Conservation (phyloP, 306 rosid species). For the Delonix regia region DNA sequence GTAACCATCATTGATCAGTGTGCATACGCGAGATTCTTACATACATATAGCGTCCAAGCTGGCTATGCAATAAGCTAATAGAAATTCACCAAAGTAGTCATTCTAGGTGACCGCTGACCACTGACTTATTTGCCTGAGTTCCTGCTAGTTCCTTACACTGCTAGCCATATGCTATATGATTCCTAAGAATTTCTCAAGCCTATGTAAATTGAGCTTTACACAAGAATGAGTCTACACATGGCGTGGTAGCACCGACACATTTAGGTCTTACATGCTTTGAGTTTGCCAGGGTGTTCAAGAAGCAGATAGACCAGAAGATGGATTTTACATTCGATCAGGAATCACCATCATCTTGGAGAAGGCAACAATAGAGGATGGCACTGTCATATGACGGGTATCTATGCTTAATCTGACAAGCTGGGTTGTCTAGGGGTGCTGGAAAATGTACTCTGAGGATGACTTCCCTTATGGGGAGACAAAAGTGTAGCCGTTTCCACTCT, state of each 20-base stretch:
- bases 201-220: no score
- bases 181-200: no score
- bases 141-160: neutral
- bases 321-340: conserved; percentile 85
- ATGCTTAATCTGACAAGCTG: neutral
- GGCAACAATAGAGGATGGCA: conserved; percentile 72
- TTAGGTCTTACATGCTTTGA: conserved; percentile 28
- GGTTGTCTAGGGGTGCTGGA: conserved; percentile 20
- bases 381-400: conserved; percentile 53
- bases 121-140: no score
- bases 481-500: conserved; percentile 19
- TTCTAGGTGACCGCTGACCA: neutral
- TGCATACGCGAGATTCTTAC: no score
- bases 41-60: neutral
- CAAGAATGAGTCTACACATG: neutral
- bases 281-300: conserved; percentile 68
- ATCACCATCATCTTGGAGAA: conserved; percentile 75
- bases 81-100: neutral
- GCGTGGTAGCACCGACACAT: neutral
- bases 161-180: no score
- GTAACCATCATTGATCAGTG: no score
- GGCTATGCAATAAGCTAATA: neutral
- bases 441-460: conserved; percentile 24
- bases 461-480: conserved; percentile 24
- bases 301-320: conserved; percentile 80